A percentile compares a stretch with the other conserved stretches of the same genome.
Evolutionary conservation across 148 eudicot species (phyloP).

Genomic region (Chenopodium album): DNA sequence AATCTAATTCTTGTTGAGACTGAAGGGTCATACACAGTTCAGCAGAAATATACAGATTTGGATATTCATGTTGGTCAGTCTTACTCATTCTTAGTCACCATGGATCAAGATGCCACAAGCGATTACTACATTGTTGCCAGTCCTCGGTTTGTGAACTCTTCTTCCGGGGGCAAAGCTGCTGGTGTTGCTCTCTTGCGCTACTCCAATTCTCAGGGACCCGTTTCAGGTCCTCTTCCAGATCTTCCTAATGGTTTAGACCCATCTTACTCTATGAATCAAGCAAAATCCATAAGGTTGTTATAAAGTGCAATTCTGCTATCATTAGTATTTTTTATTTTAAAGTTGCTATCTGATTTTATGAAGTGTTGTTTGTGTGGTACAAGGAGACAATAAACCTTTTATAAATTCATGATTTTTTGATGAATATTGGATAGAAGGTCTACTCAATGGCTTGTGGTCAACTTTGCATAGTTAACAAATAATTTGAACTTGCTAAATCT

Average conservation of each 20-base stretch:
- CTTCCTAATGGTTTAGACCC: slow-evolving; percentile 75
- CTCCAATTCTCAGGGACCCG: slow-evolving; percentile 85
- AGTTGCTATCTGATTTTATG: slow-evolving; percentile 1
- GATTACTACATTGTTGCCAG: slow-evolving; percentile 98
- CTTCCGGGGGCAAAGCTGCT: slow-evolving; percentile 48
- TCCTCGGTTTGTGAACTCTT: slow-evolving; percentile 73
- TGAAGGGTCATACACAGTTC: slow-evolving; percentile 94
- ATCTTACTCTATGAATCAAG: slow-evolving; percentile 93
- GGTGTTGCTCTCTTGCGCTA: slow-evolving; percentile 94
- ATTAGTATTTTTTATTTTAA: slow-evolving; percentile 15
- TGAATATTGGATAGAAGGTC: background rate
- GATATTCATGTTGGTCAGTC: slow-evolving; percentile 99
- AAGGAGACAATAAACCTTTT: background rate
- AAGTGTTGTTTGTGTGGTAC: background rate
- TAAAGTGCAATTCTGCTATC: slow-evolving; percentile 24
- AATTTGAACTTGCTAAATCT: background rate
- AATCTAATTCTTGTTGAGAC: slow-evolving; percentile 91
- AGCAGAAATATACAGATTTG: slow-evolving; percentile 90
- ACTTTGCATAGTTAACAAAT: background rate
- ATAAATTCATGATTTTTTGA: background rate
- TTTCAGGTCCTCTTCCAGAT: slow-evolving; percentile 97
- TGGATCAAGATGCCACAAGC: slow-evolving; percentile 86
- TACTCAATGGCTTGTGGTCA: background rate
- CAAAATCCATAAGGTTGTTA: slow-evolving; percentile 93
- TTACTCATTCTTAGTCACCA: slow-evolving; percentile 89